Evolutionary conservation across 768 basidiomycete species (phyloP).

Genomic region (Termitomyces sp.): DNA sequence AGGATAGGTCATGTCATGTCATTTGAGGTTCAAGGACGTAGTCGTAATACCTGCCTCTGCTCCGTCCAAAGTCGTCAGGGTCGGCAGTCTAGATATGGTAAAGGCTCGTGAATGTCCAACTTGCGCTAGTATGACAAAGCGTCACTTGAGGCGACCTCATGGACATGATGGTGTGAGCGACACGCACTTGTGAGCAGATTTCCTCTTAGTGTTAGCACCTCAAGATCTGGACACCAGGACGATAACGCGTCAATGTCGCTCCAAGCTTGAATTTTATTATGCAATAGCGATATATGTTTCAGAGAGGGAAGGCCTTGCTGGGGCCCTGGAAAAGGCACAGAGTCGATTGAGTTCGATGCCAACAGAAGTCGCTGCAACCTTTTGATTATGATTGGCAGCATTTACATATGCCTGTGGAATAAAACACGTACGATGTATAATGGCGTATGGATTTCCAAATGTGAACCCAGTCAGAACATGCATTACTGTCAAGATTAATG

Average conservation of each 20-base stretch:
- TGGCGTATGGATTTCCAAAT: constrained; percentile 37
- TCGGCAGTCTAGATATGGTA: constrained; percentile 62
- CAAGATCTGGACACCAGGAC: constrained; percentile 63
- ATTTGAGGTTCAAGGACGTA: neutral
- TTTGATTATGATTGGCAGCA: constrained; percentile 15
- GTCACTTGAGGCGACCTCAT: constrained; percentile 2
- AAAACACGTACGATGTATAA: constrained; percentile 42
- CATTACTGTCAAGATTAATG: constrained; percentile 71
- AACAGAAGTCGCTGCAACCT: constrained; percentile 66
- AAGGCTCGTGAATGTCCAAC: constrained; percentile 48
- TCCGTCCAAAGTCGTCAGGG: constrained; percentile 58
- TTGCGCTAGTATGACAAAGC: constrained; percentile 27
- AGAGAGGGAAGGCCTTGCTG: constrained; percentile 28
- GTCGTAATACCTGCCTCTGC: constrained; percentile 34
- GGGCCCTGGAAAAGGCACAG: constrained; percentile 38
- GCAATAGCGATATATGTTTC: constrained; percentile 57
- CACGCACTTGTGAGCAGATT: constrained; percentile 62
- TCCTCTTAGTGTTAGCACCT: constrained; percentile 51
- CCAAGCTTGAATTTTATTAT: constrained; percentile 58
- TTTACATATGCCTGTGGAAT: constrained; percentile 8
- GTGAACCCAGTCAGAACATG: constrained; percentile 49
- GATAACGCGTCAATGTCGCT: constrained; percentile 56
- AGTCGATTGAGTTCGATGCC: constrained; percentile 51
- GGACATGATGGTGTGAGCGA: constrained; percentile 1
- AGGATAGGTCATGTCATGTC: constrained; percentile 1